A percentile compares a stretch with the other conserved stretches of the same genome.
phyloP scores from a whole-genome alignment of 805 yeast species.

The Metschnikowia picachoensis region DNA sequence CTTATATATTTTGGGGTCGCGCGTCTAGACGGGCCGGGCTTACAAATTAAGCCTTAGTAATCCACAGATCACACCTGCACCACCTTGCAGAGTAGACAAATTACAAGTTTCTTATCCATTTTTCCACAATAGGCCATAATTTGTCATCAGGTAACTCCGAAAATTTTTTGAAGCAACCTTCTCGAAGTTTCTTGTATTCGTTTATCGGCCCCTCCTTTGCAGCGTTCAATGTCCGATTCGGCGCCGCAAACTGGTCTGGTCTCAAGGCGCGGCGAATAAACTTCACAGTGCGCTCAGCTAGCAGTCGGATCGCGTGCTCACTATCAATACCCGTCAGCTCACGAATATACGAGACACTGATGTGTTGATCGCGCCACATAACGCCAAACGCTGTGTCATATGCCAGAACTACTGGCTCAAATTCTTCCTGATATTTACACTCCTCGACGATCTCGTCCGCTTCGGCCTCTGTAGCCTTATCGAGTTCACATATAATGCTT shows the following conservation, averaged over 20 bases:
- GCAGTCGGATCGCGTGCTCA: neutral
- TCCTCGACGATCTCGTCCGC: slow-evolving; percentile 2
- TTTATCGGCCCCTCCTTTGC: neutral
- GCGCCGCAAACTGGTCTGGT: no score
- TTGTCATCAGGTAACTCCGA: neutral
- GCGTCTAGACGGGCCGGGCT: slow-evolving; percentile 4
- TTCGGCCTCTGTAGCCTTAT: neutral
- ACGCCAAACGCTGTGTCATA: slow-evolving; percentile 17
- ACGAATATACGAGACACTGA: slow-evolving; percentile 10
- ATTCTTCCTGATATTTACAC: slow-evolving; percentile 8
- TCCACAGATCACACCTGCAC: neutral
- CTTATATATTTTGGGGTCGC: slow-evolving; percentile 2
- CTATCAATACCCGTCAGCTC: slow-evolving; percentile 9
- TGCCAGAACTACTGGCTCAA: slow-evolving; percentile 3
- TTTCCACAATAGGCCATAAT: neutral
- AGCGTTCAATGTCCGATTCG: no score
- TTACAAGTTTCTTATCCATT: neutral
- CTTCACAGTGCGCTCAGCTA: neutral
- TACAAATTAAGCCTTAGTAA: slow-evolving; percentile 8
- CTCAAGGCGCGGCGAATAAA: slow-evolving; percentile 1
- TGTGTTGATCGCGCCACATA: slow-evolving; percentile 9
- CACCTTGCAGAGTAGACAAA: neutral
- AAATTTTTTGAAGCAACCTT: neutral
- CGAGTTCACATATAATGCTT: slow-evolving; percentile 10
- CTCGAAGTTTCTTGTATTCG: neutral